phyloP scores from a whole-genome alignment of 257 asterid genomes.

The Anisodus tanguticus region DNA sequence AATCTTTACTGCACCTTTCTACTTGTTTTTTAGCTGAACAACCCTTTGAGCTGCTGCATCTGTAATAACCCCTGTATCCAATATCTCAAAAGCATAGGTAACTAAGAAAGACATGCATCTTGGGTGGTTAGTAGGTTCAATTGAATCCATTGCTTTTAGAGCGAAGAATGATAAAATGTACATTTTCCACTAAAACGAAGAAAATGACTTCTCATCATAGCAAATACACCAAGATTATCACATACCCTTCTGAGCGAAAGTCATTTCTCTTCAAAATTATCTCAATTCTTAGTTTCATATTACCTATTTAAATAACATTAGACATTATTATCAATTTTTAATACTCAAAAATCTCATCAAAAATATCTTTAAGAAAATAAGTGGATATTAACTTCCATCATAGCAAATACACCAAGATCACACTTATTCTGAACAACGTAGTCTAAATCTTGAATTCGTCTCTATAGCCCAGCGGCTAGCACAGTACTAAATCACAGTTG shows the following conservation, averaged over 20 bases:
- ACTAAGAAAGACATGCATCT: neutral
- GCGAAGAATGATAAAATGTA: neutral
- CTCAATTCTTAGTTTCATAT: neutral
- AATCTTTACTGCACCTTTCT: constrained; percentile 69
- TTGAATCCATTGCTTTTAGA: too few relatives aligned
- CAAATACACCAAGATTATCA: neutral
- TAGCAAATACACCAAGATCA: neutral
- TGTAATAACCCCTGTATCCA: constrained; percentile 70
- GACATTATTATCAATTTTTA: neutral
- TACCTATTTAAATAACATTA: neutral
- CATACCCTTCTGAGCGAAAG: too few relatives aligned
- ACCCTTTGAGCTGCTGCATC: constrained; percentile 82
- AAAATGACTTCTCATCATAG: neutral
- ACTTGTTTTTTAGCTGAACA: constrained; percentile 86
- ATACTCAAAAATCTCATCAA: neutral
- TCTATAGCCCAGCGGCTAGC: too few relatives aligned
- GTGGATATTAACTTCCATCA: neutral
- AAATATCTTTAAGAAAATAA: neutral
- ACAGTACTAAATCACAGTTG: too few relatives aligned
- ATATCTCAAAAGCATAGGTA: neutral
- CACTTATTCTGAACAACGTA: neutral
- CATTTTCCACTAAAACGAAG: neutral
- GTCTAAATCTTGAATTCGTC: neutral
- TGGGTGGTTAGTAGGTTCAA: too few relatives aligned
- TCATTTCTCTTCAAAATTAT: neutral